Evolutionary conservation across 805 yeast genomes (phyloP), one percentile per base, ranked within the genome.

Genomic region (Starmerella davenportii): DNA sequence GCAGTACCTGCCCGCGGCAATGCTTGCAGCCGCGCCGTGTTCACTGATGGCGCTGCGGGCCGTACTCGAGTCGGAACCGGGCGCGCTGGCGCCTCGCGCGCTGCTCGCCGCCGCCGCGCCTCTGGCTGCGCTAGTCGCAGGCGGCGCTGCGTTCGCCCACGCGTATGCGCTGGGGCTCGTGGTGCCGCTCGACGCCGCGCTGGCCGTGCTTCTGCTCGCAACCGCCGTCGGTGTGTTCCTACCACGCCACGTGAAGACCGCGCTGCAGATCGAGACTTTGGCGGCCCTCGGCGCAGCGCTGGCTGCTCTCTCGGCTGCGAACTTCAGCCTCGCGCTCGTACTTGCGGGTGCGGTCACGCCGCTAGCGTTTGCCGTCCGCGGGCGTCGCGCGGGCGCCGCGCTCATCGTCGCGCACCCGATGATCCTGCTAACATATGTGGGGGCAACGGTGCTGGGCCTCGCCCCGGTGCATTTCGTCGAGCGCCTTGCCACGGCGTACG

Each of bases 1-100:
- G 3, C 81, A 92, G 16, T 90, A 87, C 54, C 61, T 90, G 37
- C 96, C 96, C 1, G 65, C 87, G 2, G 93, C 92, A 0, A 75
- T 77, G 35, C 60, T 79, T 5, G 58, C 79, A 4, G 78, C 90
- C 1, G 66, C 70, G 3, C 59, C 80, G 1, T 84, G 70, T 63
- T 73, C 80, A 0, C 43, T 84, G 15, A 72, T 81, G 49, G 69
- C 94, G 21, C 68, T 79, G 42, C 47, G 47, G 36, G 25, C 25
- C 11, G 5, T 21, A 4, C 18, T 4, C 13, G 13, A 8, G 16
- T 32, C 15, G 23, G 3, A 5, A 30, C 23, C 2, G 4, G n/a
- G 5, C 16, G n/a, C 11, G 8, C 13, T 24, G 29, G 11, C 29
- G 11, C 5, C 20, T 9, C 20, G 8, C 33, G 30, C 8, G n/a